Percentiles rank a stretch among this genome's conserved stretches.
These are phyloP conservation scores for Quercus bicolor DNA, from an alignment of 306 rosid species.

Conservation along the genomic window DNA sequence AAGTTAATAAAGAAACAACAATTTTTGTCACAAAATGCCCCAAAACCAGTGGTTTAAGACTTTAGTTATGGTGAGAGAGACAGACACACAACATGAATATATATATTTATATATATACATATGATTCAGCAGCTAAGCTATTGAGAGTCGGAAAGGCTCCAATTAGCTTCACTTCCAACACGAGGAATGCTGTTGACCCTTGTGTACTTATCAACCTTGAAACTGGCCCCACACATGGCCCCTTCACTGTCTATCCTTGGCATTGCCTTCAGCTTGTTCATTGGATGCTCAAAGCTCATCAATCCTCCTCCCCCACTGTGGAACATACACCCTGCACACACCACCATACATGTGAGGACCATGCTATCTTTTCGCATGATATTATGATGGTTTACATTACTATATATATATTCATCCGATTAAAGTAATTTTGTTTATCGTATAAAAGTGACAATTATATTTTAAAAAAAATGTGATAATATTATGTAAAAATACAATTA, in stretches of 20 bases:
- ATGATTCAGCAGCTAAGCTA: conserved; percentile 3
- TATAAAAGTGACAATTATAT: no score
- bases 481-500: no score
- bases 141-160: conserved; percentile 69
- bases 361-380: not conserved
- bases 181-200: conserved; percentile 90
- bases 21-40: no score
- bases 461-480: no score
- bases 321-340: conserved; percentile 71
- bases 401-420: not conserved
- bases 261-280: conserved; percentile 92
- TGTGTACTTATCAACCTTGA: conserved; percentile 73
- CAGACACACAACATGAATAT: not conserved
- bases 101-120: not conserved
- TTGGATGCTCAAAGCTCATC: conserved; percentile 98
- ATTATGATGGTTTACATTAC: not conserved
- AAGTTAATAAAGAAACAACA: no score
- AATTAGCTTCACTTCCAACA: conserved; percentile 73
- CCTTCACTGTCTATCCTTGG: conserved; percentile 95
- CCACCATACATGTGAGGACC: not conserved
- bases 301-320: conserved; percentile 94
- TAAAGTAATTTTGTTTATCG: no score
- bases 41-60: not conserved
- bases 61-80: no score
- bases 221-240: conserved; percentile 86